phyloP scores from a whole-genome alignment of 148 eudicot species.

The Bassia scoparia region DNA sequence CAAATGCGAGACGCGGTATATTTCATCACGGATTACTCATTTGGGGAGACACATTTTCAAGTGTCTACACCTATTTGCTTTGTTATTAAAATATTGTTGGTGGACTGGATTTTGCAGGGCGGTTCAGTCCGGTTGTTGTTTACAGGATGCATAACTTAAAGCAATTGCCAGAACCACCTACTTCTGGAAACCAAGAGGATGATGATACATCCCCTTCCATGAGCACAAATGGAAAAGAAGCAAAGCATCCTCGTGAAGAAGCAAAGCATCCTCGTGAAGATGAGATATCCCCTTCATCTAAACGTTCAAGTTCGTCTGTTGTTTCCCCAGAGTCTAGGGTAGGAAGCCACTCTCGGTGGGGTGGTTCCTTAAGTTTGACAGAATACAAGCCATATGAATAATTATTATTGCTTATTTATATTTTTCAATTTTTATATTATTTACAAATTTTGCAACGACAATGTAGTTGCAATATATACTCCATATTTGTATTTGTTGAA shows the following conservation, averaged over 20 bases:
- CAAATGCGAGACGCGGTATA: too few species aligned
- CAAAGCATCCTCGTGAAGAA: slow-evolving; percentile 54
- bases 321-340: slow-evolving; percentile 63
- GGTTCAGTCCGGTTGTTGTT: slow-evolving; percentile 53
- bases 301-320: slow-evolving; percentile 50
- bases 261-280: too few species aligned
- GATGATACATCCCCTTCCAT: slow-evolving; percentile 68
- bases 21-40: too few species aligned
- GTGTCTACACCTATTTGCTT: neutral
- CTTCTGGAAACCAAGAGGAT: slow-evolving; percentile 61
- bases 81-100: neutral
- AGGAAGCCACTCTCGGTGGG: slow-evolving; percentile 62
- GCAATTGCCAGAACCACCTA: slow-evolving; percentile 70
- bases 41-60: too few species aligned
- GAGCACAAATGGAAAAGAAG: slow-evolving; percentile 57
- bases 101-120: slow-evolving; percentile 38
- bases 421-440: too few species aligned
- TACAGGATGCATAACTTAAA: slow-evolving; percentile 49
- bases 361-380: slow-evolving; percentile 58
- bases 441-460: too few species aligned
- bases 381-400: too few species aligned
- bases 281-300: slow-evolving; percentile 64
- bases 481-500: too few species aligned
- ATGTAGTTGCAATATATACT: too few species aligned
- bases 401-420: too few species aligned